phyloP scores from a whole-genome alignment of 2,329 filamentous ascomycete genomes.

The Parascedosporium putredinis region DNA sequence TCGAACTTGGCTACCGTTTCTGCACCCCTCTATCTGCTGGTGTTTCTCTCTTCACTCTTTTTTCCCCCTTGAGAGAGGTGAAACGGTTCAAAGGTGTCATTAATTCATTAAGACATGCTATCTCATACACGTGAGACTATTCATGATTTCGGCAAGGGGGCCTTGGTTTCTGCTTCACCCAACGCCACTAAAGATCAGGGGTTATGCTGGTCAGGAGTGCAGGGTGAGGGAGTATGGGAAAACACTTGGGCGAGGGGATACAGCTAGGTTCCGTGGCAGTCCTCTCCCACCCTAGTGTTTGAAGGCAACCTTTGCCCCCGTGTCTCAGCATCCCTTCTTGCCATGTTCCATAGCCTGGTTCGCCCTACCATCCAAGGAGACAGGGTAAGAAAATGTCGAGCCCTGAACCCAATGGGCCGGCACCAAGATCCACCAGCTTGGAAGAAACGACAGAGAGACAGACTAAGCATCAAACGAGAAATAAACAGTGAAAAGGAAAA shows the following conservation, averaged over 20 bases:
- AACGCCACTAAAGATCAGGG: not conserved
- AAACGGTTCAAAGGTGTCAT: conserved; percentile 4
- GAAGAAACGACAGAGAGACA: not conserved
- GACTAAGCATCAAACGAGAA: too few relatives aligned
- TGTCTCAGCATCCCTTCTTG: not conserved
- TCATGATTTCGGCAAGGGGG: not conserved
- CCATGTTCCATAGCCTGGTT: not conserved
- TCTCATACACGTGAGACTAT: conserved; percentile 5
- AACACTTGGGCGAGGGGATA: not conserved
- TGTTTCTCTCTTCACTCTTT: not conserved
- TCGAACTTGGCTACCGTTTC: not conserved
- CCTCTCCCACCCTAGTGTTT: not conserved
- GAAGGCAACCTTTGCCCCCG: not conserved
- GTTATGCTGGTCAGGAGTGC: not conserved
- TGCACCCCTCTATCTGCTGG: too few relatives aligned
- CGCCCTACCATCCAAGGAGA: not conserved
- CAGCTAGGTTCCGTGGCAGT: not conserved
- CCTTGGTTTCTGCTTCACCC: not conserved
- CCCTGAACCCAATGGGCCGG: too few relatives aligned
- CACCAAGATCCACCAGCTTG: too few relatives aligned
- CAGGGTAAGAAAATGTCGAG: conserved; percentile 2
- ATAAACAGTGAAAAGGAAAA: conserved; percentile 1
- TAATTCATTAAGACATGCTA: conserved; percentile 8
- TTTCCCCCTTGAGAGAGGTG: too few relatives aligned
- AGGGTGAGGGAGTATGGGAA: not conserved